Evolutionary conservation across 768 basidiomycete species (phyloP).

Genomic region (Tricholoma flavovirens): DNA sequence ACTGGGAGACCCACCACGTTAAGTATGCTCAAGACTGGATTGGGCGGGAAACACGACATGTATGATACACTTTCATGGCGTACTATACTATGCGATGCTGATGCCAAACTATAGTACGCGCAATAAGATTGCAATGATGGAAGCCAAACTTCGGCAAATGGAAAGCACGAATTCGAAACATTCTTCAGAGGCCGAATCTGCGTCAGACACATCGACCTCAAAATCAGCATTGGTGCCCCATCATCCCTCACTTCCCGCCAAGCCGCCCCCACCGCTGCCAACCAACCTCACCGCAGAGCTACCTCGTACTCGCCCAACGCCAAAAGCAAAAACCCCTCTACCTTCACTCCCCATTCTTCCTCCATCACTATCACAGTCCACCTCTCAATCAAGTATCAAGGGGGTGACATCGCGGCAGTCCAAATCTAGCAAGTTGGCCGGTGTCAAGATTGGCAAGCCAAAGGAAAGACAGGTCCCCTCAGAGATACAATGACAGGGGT

Average conservation of each 20-base stretch:
- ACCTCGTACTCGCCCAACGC: conserved; percentile 4
- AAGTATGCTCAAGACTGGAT: conserved; percentile 78
- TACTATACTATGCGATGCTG: not conserved
- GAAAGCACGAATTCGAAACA: conserved; percentile 35
- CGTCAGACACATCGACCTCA: conserved; percentile 3
- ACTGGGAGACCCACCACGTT: conserved; percentile 74
- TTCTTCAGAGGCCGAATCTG: conserved; percentile 10
- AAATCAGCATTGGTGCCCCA: conserved; percentile 6
- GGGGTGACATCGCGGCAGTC: conserved; percentile 3
- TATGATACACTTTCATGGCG: conserved; percentile 17
- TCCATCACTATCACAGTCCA: conserved; percentile 8
- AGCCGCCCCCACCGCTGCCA: conserved; percentile 31
- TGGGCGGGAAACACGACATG: conserved; percentile 46
- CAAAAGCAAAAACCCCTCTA: conserved; percentile 16
- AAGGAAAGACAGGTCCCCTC: conserved; percentile 9
- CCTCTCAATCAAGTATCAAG: conserved; percentile 5
- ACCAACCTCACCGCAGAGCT: conserved; percentile 7
- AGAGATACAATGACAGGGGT: not conserved
- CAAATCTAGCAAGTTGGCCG: conserved; percentile 25
- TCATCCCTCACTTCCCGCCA: conserved; percentile 39
- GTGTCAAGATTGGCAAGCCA: conserved; percentile 35
- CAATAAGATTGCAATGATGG: conserved; percentile 91
- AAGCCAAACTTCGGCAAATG: conserved; percentile 89
- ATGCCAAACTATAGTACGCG: conserved; percentile 48
- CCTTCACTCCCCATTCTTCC: conserved; percentile 22